These are phyloP conservation scores for Davidsoniella virescens DNA, from an alignment of 2,329 filamentous ascomycete species.

Conservation along the genomic window DNA sequence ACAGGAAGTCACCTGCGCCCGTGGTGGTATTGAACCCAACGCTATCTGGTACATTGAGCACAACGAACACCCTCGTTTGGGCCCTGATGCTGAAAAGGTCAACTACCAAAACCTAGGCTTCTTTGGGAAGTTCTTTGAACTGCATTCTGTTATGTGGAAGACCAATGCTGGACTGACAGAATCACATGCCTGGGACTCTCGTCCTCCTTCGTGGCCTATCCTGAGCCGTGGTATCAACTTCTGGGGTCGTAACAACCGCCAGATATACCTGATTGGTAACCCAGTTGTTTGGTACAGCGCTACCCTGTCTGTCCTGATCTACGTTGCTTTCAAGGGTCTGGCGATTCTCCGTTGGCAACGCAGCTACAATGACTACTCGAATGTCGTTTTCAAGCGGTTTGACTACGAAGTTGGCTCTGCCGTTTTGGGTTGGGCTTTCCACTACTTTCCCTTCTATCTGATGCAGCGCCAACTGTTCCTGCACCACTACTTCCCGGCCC, in stretches of 20 bases:
- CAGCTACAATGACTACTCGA: constrained; percentile 71
- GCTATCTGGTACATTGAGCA: constrained; percentile 93
- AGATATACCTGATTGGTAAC: constrained; percentile 94
- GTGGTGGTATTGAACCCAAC: constrained; percentile 81
- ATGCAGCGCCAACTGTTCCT: constrained; percentile 98
- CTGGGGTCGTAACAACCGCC: constrained; percentile 86
- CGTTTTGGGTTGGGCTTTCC: constrained; percentile 87
- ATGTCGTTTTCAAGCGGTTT: constrained; percentile 80
- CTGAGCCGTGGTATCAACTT: constrained; percentile 95
- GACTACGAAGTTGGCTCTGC: constrained; percentile 90
- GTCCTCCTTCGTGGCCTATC: constrained; percentile 82
- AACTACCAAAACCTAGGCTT: constrained; percentile 93
- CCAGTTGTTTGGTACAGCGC: constrained; percentile 90
- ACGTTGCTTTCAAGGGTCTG: constrained; percentile 71
- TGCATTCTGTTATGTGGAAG: constrained; percentile 97
- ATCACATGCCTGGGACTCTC: constrained; percentile 95
- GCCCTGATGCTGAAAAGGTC: constrained; percentile 68
- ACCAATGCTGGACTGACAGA: constrained; percentile 94
- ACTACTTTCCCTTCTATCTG: constrained; percentile 97
- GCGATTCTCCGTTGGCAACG: constrained; percentile 89
- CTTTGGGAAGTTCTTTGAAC: constrained; percentile 93
- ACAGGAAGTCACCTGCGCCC: constrained; percentile 96
- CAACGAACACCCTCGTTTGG: constrained; percentile 69
- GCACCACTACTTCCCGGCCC: constrained; percentile 93
- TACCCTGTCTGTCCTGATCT: constrained; percentile 59